Percentiles rank a stretch among this genome's conserved stretches.
phyloP scores from a whole-genome alignment of 2,329 filamentous ascomycete genomes.

The Stagonosporopsis cucurbitacearum region DNA sequence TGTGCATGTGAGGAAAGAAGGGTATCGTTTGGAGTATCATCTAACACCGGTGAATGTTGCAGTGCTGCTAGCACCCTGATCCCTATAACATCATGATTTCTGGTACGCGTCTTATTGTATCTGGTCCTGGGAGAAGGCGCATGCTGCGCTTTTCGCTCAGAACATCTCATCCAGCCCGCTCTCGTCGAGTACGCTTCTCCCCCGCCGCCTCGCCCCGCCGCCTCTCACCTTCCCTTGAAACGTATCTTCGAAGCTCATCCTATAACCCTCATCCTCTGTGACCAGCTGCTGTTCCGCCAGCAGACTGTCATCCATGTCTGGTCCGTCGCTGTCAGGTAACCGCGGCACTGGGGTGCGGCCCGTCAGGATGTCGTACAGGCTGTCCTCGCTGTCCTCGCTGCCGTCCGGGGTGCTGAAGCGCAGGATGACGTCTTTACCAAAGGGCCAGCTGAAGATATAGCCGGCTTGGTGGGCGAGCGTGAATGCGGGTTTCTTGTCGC shows the following conservation, averaged over 20 bases:
- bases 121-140: background rate
- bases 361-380: slow-evolving; percentile 56
- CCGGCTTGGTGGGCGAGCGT: slow-evolving; percentile 45
- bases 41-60: background rate
- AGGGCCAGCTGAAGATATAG: slow-evolving; percentile 52
- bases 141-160: slow-evolving; percentile 11
- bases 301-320: slow-evolving; percentile 15
- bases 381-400: slow-evolving; percentile 54
- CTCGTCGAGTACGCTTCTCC: slow-evolving; percentile 36
- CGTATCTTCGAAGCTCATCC: slow-evolving; percentile 52
- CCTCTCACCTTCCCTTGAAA: slow-evolving; percentile 36
- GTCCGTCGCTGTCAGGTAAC: slow-evolving; percentile 22
- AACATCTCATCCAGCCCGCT: slow-evolving; percentile 49
- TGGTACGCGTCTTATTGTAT: too few species aligned
- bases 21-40: background rate
- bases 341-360: slow-evolving; percentile 53
- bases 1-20: too few species aligned
- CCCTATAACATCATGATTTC: too few species aligned
- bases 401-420: slow-evolving; percentile 37
- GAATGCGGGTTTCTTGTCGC: slow-evolving; percentile 45
- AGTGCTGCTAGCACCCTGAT: too few species aligned
- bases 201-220: slow-evolving; percentile 6
- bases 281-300: slow-evolving; percentile 17
- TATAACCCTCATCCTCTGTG: slow-evolving; percentile 21
- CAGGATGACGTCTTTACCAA: slow-evolving; percentile 48